Evolutionary conservation across 495 filamentous ascomycete genomes (phyloP), one percentile per base, ranked within the genome.

Genomic region (Aspergillus conjunctus): DNA sequence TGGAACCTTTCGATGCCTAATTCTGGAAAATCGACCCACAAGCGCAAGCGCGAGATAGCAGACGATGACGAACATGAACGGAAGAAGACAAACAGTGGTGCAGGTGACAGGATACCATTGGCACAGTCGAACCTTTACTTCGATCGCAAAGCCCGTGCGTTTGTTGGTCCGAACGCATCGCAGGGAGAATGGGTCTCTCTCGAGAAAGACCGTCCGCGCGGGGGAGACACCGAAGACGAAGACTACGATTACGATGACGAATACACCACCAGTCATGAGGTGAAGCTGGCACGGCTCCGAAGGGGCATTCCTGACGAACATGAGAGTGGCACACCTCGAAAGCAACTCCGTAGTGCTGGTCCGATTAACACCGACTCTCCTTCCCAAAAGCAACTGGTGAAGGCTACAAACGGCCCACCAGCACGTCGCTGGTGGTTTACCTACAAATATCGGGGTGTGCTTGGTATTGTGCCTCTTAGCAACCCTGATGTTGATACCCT

Each of bases 371-470:
- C 33, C 31, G 54, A 59, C 43, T 34, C 54, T 7, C 48, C 58
- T 15, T 46, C 56, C 22, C 39, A 68, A 43, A 74, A 77, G 57
- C 67, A 73, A 55, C 51, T 71, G 18, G 68, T 67, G 9, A 59
- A 62, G 53, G 46, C 54, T 15, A 62, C 58, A 39, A 63, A 67
- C 14, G 26, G 60, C 67, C 43, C 67, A 73, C 56, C 66, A 33
- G 39, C 67, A 9, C 75, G 77, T 18, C 74, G 74, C 7, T 80
- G 77, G 76, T 98, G 92, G 92, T 84, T 83, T 63, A 93, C 92
- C 9, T 91, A 89, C 74, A 93, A 94, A 69, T 99, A 97, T 70
- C 81, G 92, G 58, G 89, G 92, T 9, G 91, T 99, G 60, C 74
- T 99, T 64, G 94, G 93, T 5, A 88, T 98, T 31, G 88, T 93